Base-by-base conservation (phyloP, 2,329 filamentous ascomycete species). In the Shiraia bambusicola region DNA sequence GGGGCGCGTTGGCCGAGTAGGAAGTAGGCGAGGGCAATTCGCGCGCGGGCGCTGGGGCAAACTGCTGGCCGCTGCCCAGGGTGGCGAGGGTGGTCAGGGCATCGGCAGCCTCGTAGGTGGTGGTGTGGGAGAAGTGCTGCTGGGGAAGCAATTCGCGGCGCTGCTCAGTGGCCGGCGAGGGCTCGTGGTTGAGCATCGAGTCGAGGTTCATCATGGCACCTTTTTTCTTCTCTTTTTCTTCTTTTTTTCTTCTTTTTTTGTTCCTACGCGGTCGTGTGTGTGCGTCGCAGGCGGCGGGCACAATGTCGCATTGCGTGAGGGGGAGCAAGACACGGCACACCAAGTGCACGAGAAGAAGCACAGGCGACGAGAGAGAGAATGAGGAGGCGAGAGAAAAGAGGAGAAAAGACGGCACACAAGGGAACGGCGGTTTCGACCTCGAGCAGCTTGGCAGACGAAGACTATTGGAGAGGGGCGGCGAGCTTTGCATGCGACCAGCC, bases 71-170 rank as follows among this genome's bases (percentile, higher is more conserved):
- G 45, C 52, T 57, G 45, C 59, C 62, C 38, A 61, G 44, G 1
- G 61, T 59, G 7, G 66, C 63, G n/a, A 69, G 61, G 6, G 63
- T 51, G 17, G 65, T 63, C 43, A 69, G 61, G 41, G 69, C 69
- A 45, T 71, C 65, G 40, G 67, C 70, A 14, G 69, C 70, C 28
- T 72, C 71, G 56, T 59, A 54, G 14, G 61, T 54, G 15, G 62
- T 58, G 22, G 57, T 53, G 28, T 42, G 46, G 37, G 50, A 37
- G 27, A 17, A 41, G 41, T 36, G 28, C 33, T 40, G 48, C 28
- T 22, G 32, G 37, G 40, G 16, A 46, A 40, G 36, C 19, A 51
- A 49, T 36, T 41, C 40, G 44, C 49, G 50, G 11, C 49, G 52
- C 14, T 44, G 52, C 14, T 44, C 45, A 10, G 49, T 32, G 40